These are phyloP conservation scores for Ensete glaucum DNA, from an alignment of 176 grass and related monocot species.

Conservation along the genomic window DNA sequence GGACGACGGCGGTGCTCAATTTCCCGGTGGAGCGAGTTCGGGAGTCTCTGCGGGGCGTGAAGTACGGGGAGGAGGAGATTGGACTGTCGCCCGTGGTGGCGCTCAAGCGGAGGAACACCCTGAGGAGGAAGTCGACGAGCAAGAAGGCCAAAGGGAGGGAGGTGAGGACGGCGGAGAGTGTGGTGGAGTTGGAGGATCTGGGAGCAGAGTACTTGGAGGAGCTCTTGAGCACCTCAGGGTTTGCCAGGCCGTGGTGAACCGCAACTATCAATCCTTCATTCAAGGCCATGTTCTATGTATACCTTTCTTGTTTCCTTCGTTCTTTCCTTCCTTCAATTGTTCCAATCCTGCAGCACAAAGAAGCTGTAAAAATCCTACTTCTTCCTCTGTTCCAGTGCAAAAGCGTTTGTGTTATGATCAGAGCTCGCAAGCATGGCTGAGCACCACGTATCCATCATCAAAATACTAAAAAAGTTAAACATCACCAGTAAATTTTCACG, in stretches of 20 bases:
- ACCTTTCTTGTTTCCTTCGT: neutral
- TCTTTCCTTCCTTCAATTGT: neutral
- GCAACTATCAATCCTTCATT: neutral
- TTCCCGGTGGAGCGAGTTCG: conserved; percentile 3
- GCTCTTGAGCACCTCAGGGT: neutral
- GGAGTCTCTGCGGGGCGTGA: conserved; percentile 3
- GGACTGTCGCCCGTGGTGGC: neutral
- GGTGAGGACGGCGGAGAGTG: neutral
- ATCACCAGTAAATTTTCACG: no score
- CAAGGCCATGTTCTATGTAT: neutral
- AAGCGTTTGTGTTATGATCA: neutral
- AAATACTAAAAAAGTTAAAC: neutral
- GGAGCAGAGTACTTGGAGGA: conserved; percentile 9
- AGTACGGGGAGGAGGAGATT: neutral
- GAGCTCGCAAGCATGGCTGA: neutral
- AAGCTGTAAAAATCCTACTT: neutral
- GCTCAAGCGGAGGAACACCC: neutral
- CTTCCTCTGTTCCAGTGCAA: neutral
- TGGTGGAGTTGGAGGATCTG: conserved; percentile 2
- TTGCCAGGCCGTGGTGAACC: neutral
- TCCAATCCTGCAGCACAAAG: neutral
- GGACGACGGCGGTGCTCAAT: neutral
- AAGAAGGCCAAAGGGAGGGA: neutral
- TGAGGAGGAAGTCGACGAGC: neutral
- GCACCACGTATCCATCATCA: neutral